phyloP scores from a whole-genome alignment of 1,284 basidiomycete genomes.

The Naganishia liquefaciens region DNA sequence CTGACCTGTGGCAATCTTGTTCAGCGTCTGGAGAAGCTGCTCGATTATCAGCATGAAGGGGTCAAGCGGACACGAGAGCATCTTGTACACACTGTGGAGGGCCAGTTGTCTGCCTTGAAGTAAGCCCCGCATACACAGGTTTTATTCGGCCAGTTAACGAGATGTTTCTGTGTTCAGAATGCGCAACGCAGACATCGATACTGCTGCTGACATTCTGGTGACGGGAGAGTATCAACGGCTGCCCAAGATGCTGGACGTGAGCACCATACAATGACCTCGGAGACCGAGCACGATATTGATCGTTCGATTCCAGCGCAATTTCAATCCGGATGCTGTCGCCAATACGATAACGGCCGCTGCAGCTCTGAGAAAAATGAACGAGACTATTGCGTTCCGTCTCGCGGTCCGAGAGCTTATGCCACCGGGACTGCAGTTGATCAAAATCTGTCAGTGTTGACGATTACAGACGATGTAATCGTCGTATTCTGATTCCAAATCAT shows the following conservation, averaged over 20 bases:
- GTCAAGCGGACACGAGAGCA: constrained; percentile 22
- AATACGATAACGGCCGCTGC: constrained; percentile 7
- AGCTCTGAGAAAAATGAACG: constrained; percentile 24
- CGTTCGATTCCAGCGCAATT: constrained; percentile 8
- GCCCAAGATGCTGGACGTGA: constrained; percentile 23
- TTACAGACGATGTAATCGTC: background rate
- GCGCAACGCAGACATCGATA: constrained; percentile 27
- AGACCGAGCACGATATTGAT: background rate
- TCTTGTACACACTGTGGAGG: constrained; percentile 15
- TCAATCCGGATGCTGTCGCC: constrained; percentile 4
- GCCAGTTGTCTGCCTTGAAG: constrained; percentile 18
- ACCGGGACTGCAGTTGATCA: constrained; percentile 4
- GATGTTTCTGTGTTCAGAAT: constrained; percentile 4
- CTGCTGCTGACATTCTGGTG: constrained; percentile 23
- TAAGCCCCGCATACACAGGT: background rate
- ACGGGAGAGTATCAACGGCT: constrained; percentile 26
- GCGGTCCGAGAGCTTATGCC: constrained; percentile 25
- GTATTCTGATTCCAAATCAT: background rate
- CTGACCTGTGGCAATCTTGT: too few species aligned
- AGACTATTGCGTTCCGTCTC: constrained; percentile 25
- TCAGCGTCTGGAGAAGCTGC: constrained; percentile 23
- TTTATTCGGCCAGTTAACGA: background rate
- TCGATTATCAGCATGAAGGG: constrained; percentile 23
- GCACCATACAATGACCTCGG: background rate
- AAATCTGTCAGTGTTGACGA: constrained; percentile 7